Percentiles rank a stretch among this genome's conserved stretches.
phyloP scores from a whole-genome alignment of 148 eudicot species.

The Rhododendron mucronatum region DNA sequence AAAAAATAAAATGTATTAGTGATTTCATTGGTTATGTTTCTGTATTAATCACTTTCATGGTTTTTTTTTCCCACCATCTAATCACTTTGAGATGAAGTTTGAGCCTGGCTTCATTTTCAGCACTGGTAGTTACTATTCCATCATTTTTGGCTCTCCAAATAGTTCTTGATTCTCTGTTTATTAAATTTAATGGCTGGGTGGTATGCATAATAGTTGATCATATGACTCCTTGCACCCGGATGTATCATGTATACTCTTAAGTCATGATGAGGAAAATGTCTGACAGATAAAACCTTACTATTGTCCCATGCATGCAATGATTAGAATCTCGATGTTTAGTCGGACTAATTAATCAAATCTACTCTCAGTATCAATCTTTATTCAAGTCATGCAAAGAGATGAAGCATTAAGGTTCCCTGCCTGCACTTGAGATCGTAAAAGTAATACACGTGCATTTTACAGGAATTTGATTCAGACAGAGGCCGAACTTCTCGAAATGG shows the following conservation, averaged over 20 bases:
- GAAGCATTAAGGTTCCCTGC: background rate
- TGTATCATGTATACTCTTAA: background rate
- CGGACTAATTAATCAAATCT: background rate
- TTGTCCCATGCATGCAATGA: background rate
- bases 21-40: slow-evolving; percentile 8
- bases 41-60: background rate
- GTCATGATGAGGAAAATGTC: background rate
- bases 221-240: background rate
- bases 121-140: background rate
- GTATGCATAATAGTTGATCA: background rate
- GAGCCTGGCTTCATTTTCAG: background rate
- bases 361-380: background rate
- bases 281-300: background rate
- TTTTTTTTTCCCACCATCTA: background rate
- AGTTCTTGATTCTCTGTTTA: background rate
- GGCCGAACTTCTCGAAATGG: slow-evolving; percentile 48
- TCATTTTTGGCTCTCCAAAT: background rate
- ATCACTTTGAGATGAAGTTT: background rate
- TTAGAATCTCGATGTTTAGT: background rate
- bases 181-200: background rate
- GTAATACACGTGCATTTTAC: background rate
- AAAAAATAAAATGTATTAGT: background rate
- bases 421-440: background rate
- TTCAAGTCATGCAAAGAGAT: background rate
- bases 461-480: slow-evolving; percentile 64